Evolutionary conservation across 1,284 basidiomycete species (phyloP).

Genomic region (Wolfiporia cocos): DNA sequence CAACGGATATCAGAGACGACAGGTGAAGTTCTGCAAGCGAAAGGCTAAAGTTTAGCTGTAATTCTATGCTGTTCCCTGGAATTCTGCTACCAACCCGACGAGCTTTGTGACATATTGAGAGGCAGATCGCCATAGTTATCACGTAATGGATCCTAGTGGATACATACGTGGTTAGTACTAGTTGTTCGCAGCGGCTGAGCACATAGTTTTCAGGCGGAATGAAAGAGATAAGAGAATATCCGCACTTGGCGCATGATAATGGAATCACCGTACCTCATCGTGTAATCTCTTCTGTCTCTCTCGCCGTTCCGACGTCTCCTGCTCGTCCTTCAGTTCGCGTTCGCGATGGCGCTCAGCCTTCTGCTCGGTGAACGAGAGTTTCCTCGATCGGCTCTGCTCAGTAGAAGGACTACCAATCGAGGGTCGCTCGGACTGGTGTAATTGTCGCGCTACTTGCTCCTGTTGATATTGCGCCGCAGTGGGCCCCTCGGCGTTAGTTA

Average conservation of each 20-base stretch:
- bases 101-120: constrained; percentile 33
- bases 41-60: too few relatives aligned
- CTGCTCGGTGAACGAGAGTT: constrained; percentile 21
- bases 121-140: constrained; percentile 63
- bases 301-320: constrained; percentile 17
- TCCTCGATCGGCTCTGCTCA: constrained; percentile 1
- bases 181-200: too few relatives aligned
- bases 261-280: constrained; percentile 34
- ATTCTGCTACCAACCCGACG: not conserved
- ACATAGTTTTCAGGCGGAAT: too few relatives aligned
- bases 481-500: constrained; percentile 11
- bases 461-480: constrained; percentile 11
- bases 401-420: too few relatives aligned
- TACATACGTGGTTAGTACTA: too few relatives aligned
- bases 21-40: constrained; percentile 3
- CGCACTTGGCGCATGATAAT: too few relatives aligned
- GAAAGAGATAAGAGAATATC: too few relatives aligned
- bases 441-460: not conserved
- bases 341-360: constrained; percentile 18
- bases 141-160: constrained; percentile 45
- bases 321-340: constrained; percentile 19
- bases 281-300: constrained; percentile 46
- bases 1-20: constrained; percentile 16
- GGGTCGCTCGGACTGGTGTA: constrained; percentile 2
- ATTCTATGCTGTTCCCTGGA: too few relatives aligned